Conservation (phyloP, 2,329 filamentous ascomycete genomes). For the Chaetomiaceae sp. region DNA sequence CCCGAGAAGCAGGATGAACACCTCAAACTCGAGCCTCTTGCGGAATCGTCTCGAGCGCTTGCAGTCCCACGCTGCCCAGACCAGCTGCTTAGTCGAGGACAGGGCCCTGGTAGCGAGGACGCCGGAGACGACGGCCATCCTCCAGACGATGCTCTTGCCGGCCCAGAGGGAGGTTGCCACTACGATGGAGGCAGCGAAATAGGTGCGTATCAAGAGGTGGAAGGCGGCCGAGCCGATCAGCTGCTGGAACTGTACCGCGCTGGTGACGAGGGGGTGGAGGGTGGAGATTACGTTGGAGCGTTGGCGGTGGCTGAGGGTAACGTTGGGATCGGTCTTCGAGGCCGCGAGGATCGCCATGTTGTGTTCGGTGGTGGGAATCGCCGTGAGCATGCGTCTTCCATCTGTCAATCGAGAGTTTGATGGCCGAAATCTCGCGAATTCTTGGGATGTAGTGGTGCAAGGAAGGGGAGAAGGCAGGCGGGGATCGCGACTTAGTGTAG, state of each 20-base stretch:
- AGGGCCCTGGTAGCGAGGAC: conserved; percentile 5
- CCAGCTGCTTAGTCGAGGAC: background rate
- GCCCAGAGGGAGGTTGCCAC: conserved; percentile 11
- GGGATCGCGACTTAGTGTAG: too few species aligned
- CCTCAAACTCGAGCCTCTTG: conserved; percentile 46
- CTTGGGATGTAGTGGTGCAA: background rate
- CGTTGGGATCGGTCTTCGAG: conserved; percentile 12
- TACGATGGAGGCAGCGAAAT: conserved; percentile 18
- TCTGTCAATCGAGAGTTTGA: background rate
- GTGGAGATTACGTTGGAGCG: conserved; percentile 15
- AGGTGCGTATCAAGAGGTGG: conserved; percentile 17
- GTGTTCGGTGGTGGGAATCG: background rate
- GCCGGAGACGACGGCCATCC: conserved; percentile 10
- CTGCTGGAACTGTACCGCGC: conserved; percentile 19
- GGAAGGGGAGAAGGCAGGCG: background rate
- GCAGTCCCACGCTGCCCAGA: conserved; percentile 17
- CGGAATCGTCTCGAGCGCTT: conserved; percentile 23
- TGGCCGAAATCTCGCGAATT: background rate
- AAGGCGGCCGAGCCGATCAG: conserved; percentile 17
- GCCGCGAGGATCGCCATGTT: conserved; percentile 21
- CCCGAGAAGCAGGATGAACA: conserved; percentile 46
- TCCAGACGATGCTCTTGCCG: conserved; percentile 17
- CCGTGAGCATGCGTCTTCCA: conserved; percentile 7
- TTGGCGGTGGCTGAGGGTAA: conserved; percentile 12
- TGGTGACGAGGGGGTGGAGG: conserved; percentile 16